A percentile compares a stretch with the other conserved stretches of the same genome.
Evolutionary conservation across 768 basidiomycete species (phyloP).

Genomic region (Nidularia sp.): DNA sequence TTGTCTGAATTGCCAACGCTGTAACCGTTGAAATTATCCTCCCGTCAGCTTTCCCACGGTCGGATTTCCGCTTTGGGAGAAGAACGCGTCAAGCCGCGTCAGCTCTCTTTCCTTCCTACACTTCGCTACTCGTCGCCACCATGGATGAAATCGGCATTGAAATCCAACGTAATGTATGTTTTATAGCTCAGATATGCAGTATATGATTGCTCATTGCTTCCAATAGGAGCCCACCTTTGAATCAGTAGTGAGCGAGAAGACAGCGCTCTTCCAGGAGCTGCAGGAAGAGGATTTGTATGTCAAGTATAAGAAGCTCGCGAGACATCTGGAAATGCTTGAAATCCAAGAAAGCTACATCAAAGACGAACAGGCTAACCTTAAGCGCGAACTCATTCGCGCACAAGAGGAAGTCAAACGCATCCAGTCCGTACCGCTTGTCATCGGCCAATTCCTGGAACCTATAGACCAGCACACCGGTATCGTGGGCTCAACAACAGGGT

Average conservation of each 20-base stretch:
- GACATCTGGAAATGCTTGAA: conserved; percentile 93
- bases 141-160: conserved; percentile 94
- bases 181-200: too few relatives aligned
- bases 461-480: conserved; percentile 98
- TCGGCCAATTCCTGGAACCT: conserved; percentile 98
- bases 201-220: too few relatives aligned
- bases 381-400: conserved; percentile 95
- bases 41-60: conserved; percentile 28
- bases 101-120: conserved; percentile 25
- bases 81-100: conserved; percentile 46
- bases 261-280: conserved; percentile 79
- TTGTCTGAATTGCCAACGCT: neutral
- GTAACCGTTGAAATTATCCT: conserved; percentile 3
- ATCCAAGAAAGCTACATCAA: conserved; percentile 97
- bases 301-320: conserved; percentile 94
- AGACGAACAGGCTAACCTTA: conserved; percentile 96
- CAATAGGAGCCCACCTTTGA: conserved; percentile 85
- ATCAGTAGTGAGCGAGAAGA: conserved; percentile 84
- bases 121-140: conserved; percentile 17
- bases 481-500: conserved; percentile 96
- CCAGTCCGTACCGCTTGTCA: conserved; percentile 96
- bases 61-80: conserved; percentile 24
- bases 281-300: conserved; percentile 93
- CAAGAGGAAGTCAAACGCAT: conserved; percentile 99
- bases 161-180: conserved; percentile 69